Base-by-base conservation (phyloP, 2,329 filamentous ascomycete species). In the Achaetomium macrosporum region DNA sequence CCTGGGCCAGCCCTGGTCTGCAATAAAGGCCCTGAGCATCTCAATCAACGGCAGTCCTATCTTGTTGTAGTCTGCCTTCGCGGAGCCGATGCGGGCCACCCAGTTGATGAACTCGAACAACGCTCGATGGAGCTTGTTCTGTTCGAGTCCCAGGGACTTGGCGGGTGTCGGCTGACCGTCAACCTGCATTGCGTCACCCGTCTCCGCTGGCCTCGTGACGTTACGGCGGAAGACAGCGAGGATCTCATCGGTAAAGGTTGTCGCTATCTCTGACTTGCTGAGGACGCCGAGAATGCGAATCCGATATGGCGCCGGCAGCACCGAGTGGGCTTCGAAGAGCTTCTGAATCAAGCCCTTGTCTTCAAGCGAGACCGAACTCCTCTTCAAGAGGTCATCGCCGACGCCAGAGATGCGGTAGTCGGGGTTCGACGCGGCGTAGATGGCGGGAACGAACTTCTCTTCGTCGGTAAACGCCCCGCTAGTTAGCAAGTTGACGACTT, bases 311-410 rank as follows among this genome's bases (percentile, higher is more conserved):
- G 84, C 78, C n/a, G 84, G 83, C 0, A 84, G 74, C n/a, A 77
- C 81, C 41, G 85, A 83, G 65, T 96, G 95, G 1, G 90, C 77
- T 4, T 77, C 70, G 61, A 90, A 91, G 2, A 97, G 73, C 15
- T 78, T 74, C 51, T 78, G 71, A 3, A 95, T 76, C 2, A 90
- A 69, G 1, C 67, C 61, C 10, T 74, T 63, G 56, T 89, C 79
- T 66, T 97, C 92, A 25, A 96, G 73, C 9, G 87, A 83, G 9
- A 88, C 79, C 1, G 82, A 78, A 30, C 82, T 87, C 59, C 91
- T 79, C 69, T 96, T 99, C 59, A 97, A 70, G 45, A 95, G 81
- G 62, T 96, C 90, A 52, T 96, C 90, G 0, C 88, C 92, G n/a
- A 89, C 73, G n/a, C 87, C 83, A 11, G 88, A 84, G 36, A 96